Conservation (phyloP, 805 yeast genomes). For the Saturnispora diversa region DNA sequence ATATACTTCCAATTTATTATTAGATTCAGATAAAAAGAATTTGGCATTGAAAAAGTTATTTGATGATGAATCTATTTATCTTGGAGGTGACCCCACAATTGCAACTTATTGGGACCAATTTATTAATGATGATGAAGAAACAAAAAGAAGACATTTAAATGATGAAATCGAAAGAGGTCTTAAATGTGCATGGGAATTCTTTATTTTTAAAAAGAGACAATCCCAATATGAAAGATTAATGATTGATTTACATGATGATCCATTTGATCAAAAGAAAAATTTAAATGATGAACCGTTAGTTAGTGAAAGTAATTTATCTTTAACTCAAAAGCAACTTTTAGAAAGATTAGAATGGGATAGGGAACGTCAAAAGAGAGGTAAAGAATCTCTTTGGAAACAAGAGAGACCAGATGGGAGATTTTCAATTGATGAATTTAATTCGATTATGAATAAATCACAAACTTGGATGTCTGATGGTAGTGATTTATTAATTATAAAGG, state of each 20-base stretch:
- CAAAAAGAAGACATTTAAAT: conserved; percentile 14
- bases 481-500: conserved; percentile 7
- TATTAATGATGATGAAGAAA: too few species aligned
- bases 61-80: conserved; percentile 15
- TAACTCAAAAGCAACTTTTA: conserved; percentile 44
- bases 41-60: conserved; percentile 28
- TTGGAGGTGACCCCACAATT: too few species aligned
- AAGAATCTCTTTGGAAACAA: conserved; percentile 74
- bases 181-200: conserved; percentile 38
- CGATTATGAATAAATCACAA: conserved; percentile 19
- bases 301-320: conserved; percentile 6
- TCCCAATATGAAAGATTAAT: conserved; percentile 43
- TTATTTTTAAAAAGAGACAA: conserved; percentile 39
- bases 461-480: conserved; percentile 6
- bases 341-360: conserved; percentile 88
- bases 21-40: conserved; percentile 31
- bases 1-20: conserved; percentile 29
- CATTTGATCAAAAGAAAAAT: conserved; percentile 9
- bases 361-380: conserved; percentile 78
- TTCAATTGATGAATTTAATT: conserved; percentile 28
- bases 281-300: conserved; percentile 2
- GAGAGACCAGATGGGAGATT: conserved; percentile 31
- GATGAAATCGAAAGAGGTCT: conserved; percentile 15
- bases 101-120: too few species aligned
- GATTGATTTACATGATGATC: conserved; percentile 29